phyloP scores from a whole-genome alignment of 2,329 filamentous ascomycete species.

The Microsporum ferrugineum region DNA sequence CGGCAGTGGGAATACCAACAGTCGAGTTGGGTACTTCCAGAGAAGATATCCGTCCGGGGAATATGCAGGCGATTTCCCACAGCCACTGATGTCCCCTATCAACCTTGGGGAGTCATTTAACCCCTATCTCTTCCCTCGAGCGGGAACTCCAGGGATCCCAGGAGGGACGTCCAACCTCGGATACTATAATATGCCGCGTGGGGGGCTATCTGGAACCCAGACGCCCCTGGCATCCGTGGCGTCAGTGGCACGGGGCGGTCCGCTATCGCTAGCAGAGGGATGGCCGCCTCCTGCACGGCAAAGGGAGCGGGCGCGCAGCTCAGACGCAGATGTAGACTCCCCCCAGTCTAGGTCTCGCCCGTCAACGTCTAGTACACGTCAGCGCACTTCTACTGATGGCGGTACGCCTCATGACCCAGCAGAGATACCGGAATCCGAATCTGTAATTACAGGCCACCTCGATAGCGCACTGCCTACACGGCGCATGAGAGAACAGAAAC shows the following conservation, averaged over 20 bases:
- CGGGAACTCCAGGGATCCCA: slow-evolving; percentile 38
- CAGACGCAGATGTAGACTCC: slow-evolving; percentile 26
- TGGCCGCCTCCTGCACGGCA: slow-evolving; percentile 11
- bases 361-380: slow-evolving; percentile 27
- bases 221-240: slow-evolving; percentile 39
- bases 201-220: slow-evolving; percentile 39
- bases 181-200: slow-evolving; percentile 38
- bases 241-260: slow-evolving; percentile 33
- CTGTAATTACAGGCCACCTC: not conserved
- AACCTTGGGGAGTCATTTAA: slow-evolving; percentile 30
- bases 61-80: slow-evolving; percentile 20
- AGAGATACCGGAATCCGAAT: not conserved
- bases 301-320: slow-evolving; percentile 14
- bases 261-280: slow-evolving; percentile 25
- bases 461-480: slow-evolving; percentile 29
- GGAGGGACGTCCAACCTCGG: slow-evolving; percentile 37
- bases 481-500: slow-evolving; percentile 57
- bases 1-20: not conserved
- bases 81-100: slow-evolving; percentile 26
- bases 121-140: slow-evolving; percentile 33
- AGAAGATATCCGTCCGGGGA: slow-evolving; percentile 22
- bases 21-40: slow-evolving; percentile 16
- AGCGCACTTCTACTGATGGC: not conserved
- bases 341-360: slow-evolving; percentile 33
- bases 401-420: not conserved